phyloP scores from a whole-genome alignment of 345 rosid species.

The Triadica sebifera region DNA sequence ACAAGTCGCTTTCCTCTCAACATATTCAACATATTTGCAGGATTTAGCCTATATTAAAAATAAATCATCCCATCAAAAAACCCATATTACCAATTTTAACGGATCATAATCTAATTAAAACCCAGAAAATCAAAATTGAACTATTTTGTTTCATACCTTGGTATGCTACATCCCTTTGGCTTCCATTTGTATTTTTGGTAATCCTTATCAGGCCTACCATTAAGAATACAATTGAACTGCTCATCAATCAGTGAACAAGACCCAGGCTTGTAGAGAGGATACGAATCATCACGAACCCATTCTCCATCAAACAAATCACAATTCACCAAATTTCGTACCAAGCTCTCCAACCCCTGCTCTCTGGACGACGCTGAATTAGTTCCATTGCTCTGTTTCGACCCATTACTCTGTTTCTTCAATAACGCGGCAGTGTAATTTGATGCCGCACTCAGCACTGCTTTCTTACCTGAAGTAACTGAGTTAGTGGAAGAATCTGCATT shows the following conservation, averaged over 20 bases:
- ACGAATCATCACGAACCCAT: constrained; percentile 83
- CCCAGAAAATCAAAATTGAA: background rate
- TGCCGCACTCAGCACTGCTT: constrained; percentile 13
- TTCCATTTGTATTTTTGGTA: constrained; percentile 82
- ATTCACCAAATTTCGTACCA: constrained; percentile 46
- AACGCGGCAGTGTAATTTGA: constrained; percentile 44
- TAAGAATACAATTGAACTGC: constrained; percentile 71
- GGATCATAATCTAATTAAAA: background rate
- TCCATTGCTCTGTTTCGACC: constrained; percentile 35
- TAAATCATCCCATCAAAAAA: constrained; percentile 1
- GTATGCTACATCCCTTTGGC: constrained; percentile 76
- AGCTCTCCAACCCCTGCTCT: constrained; percentile 43
- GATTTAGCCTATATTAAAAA: constrained; percentile 51
- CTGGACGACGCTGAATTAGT: constrained; percentile 19
- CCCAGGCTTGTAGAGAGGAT: constrained; percentile 88
- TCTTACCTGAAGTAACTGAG: constrained; percentile 2
- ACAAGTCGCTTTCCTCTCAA: constrained; percentile 81
- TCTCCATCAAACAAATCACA: constrained; percentile 84
- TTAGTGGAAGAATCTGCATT: background rate
- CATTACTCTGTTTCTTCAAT: constrained; percentile 32
- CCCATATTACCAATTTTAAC: background rate
- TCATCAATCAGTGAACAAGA: constrained; percentile 79
- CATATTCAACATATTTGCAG: constrained; percentile 58
- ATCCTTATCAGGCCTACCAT: constrained; percentile 79
- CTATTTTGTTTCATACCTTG: constrained; percentile 48